Percentiles rank a stretch among this genome's conserved stretches.
Evolutionary conservation across 768 basidiomycete genomes (phyloP).

Genomic region (Ephemerocybe angulata): DNA sequence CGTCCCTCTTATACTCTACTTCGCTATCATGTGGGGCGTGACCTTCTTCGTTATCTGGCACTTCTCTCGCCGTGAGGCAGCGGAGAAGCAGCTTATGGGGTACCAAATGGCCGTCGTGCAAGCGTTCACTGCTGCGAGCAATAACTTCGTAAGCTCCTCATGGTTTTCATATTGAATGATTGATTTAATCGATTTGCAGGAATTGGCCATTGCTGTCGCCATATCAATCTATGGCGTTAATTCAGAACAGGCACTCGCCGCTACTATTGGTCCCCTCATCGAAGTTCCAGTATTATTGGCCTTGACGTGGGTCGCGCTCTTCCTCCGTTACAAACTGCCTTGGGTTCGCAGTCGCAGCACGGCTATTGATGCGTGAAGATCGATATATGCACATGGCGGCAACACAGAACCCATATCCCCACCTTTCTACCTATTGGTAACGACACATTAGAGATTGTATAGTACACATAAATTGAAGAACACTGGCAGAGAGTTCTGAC

Average conservation of each 20-base stretch:
- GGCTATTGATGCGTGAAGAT: no score
- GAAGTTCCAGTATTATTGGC: constrained; percentile 76
- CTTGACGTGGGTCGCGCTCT: constrained; percentile 63
- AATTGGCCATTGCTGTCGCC: constrained; percentile 80
- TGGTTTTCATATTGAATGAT: background rate
- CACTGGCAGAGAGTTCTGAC: background rate
- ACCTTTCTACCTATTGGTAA: background rate
- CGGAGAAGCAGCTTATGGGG: constrained; percentile 26
- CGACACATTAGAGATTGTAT: background rate
- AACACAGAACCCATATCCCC: background rate
- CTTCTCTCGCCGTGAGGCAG: constrained; percentile 34
- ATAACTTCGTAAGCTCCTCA: constrained; percentile 58
- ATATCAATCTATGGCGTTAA: constrained; percentile 75
- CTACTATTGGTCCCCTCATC: constrained; percentile 74
- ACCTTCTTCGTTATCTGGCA: constrained; percentile 57
- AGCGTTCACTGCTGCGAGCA: constrained; percentile 75
- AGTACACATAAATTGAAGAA: no score
- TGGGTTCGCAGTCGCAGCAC: constrained; percentile 27
- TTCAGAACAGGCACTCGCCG: constrained; percentile 77
- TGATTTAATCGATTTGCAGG: constrained; percentile 31
- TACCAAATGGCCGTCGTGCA: constrained; percentile 78
- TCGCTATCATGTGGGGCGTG: constrained; percentile 68
- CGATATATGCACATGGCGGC: background rate
- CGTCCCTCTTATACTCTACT: constrained; percentile 79
- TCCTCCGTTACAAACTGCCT: constrained; percentile 33